Percentiles rank a stretch among this genome's conserved stretches.
Evolutionary conservation across 345 rosid species (phyloP).

Genomic region (Adansonia digitata): DNA sequence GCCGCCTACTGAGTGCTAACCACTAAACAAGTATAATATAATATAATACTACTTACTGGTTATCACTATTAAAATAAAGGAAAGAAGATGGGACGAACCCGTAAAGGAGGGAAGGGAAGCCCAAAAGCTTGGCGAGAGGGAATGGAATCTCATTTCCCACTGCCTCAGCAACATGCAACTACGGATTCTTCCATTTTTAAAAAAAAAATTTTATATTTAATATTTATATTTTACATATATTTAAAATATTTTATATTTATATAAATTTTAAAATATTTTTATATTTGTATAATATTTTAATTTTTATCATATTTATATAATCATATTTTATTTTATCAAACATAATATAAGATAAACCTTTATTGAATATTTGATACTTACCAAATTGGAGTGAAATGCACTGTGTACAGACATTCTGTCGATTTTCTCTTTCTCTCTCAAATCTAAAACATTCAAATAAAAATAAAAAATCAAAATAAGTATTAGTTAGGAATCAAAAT

Average conservation of each 20-base stretch:
- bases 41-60: too few relatives aligned
- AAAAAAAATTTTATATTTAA: too few relatives aligned
- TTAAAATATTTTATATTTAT: too few relatives aligned
- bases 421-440: not conserved
- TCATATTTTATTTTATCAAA: too few relatives aligned
- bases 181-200: too few relatives aligned
- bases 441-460: not conserved
- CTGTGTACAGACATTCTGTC: not conserved
- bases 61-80: not conserved
- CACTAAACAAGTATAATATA: not conserved
- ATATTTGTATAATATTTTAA: too few relatives aligned
- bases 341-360: too few relatives aligned
- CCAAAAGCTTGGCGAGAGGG: constrained; percentile 10
- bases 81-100: constrained; percentile 20
- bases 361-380: too few relatives aligned
- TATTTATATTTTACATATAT: too few relatives aligned
- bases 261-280: too few relatives aligned
- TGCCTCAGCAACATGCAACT: not conserved
- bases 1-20: not conserved
- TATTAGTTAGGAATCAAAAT: not conserved
- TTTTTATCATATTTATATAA: too few relatives aligned
- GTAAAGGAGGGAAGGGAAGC: constrained; percentile 16
- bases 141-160: constrained; percentile 18
- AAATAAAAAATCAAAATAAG: not conserved
- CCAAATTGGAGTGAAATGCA: too few relatives aligned